Evolutionary conservation across 768 basidiomycete species (phyloP).

Genomic region (Termitomyces sp.): DNA sequence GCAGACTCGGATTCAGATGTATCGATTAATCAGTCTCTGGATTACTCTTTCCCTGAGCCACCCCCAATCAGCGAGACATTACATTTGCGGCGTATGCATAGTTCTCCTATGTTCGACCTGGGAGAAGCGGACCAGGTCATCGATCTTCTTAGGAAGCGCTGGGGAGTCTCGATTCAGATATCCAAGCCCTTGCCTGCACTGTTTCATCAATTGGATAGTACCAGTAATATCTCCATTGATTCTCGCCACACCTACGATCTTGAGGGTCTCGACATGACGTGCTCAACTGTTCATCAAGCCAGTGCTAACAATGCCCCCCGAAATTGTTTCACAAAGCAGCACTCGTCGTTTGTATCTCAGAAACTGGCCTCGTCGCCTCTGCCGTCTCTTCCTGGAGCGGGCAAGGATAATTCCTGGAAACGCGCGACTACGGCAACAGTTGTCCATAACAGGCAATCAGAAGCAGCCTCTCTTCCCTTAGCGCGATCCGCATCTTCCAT

Average conservation of each 20-base stretch:
- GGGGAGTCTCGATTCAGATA: slow-evolving; percentile 10
- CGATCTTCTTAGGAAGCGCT: slow-evolving; percentile 21
- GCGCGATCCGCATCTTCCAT: slow-evolving; percentile 1
- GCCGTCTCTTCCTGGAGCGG: neutral
- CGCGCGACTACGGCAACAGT: slow-evolving; percentile 8
- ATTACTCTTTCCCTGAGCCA: slow-evolving; percentile 41
- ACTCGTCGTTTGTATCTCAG: neutral
- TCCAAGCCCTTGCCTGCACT: neutral
- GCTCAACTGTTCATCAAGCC: neutral
- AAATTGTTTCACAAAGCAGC: neutral
- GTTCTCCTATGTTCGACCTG: slow-evolving; percentile 37
- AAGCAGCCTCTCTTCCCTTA: neutral
- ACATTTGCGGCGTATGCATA: slow-evolving; percentile 38
- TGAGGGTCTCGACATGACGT: neutral
- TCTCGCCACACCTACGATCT: neutral
- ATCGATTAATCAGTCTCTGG: slow-evolving; percentile 32
- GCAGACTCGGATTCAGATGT: slow-evolving; percentile 31
- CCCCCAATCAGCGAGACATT: slow-evolving; percentile 36
- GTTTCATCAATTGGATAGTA: slow-evolving; percentile 3
- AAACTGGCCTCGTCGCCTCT: neutral
- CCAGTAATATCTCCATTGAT: slow-evolving; percentile 1
- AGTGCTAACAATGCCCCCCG: neutral
- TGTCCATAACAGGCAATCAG: neutral
- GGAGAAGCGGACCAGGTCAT: slow-evolving; percentile 25
- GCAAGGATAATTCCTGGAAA: slow-evolving; percentile 7